phyloP scores from a whole-genome alignment of 495 filamentous ascomycete genomes.

The Penicillium psychrofluorescens region DNA sequence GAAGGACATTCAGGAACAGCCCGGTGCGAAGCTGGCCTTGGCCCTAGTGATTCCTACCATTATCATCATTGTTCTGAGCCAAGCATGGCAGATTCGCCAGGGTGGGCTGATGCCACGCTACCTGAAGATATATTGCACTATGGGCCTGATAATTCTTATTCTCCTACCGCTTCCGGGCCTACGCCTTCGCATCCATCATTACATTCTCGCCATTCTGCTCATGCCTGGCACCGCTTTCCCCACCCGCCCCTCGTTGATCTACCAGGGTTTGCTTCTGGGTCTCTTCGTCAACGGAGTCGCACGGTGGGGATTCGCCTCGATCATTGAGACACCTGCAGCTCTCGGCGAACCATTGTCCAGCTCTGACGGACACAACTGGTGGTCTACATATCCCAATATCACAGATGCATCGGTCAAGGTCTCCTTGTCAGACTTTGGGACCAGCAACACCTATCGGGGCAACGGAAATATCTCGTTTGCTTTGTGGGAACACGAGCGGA shows the following conservation, averaged over 20 bases:
- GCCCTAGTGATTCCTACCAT: constrained; percentile 59
- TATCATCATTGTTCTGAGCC: constrained; percentile 50
- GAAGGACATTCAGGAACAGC: constrained; percentile 68
- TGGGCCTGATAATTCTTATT: constrained; percentile 49
- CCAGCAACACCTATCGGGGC: constrained; percentile 22
- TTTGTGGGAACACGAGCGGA: constrained; percentile 38
- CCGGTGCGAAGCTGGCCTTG: constrained; percentile 67
- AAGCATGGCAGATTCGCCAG: constrained; percentile 67
- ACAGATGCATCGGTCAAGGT: constrained; percentile 41
- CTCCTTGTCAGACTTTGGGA: constrained; percentile 30
- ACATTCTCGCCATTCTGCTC: constrained; percentile 78
- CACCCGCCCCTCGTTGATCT: constrained; percentile 69
- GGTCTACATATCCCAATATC: constrained; percentile 62
- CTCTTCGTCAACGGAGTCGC: constrained; percentile 90
- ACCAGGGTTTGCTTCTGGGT: constrained; percentile 82
- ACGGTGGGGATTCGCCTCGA: constrained; percentile 85
- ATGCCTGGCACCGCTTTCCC: constrained; percentile 80
- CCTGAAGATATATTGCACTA: constrained; percentile 64
- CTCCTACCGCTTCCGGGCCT: constrained; percentile 70
- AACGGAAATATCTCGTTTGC: constrained; percentile 53
- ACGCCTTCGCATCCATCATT: constrained; percentile 89
- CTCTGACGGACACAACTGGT: constrained; percentile 39
- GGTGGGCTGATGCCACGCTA: constrained; percentile 64
- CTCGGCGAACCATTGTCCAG: constrained; percentile 41
- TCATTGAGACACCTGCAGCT: constrained; percentile 74